Base-by-base conservation (phyloP, 805 yeast genomes). In the Brettanomyces custersianus region DNA sequence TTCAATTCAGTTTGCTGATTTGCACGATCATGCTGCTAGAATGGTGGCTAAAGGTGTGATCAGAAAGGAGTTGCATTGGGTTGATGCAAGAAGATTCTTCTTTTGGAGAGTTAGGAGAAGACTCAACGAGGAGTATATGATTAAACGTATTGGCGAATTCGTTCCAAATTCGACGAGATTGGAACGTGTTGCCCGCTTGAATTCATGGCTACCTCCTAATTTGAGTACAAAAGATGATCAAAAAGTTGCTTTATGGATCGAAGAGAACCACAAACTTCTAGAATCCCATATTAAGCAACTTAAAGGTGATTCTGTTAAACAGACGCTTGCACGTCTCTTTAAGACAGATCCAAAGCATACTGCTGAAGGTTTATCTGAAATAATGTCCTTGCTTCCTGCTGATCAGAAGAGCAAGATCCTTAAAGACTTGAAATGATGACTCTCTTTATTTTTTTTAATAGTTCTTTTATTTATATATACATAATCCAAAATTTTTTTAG, bases 41-140 rank as follows among this genome's bases (percentile, higher is more conserved):
- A 92, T 92, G 97, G 62, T 82, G 63, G 94, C 94, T 38, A 94
- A 92, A 73, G 94, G 90, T 40, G 82, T 80, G 40, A 86, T 92
- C 51, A 73, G 81, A 49, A 80, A 82, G 57, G 92, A 86, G 50
- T 64, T 92, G 36, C 77, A 81, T 52, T 88, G 96, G 96, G 60
- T 62, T 31, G 71, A 87, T 34, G 74, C 96, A 21, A 85, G 99
- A 70, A 78, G 97, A 54, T 84, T 72, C 77, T 92, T 92, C 78
- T 92, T 85, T 92, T 92, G 98, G 98, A 80, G 99, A 63, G 74
- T 86, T 43, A 84, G 96, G 67, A 81, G 98, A 65, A 85, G 96
- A 61, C 68, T 92, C 61, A 80, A 83, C 57, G 98, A 92, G 64
- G 94, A 85, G 60, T 85, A 86, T 62, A 67, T 90, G 57, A 66